These are phyloP conservation scores for Nannizziopsis barbatae DNA, from an alignment of 2,329 filamentous ascomycete genomes.

Conservation along the genomic window DNA sequence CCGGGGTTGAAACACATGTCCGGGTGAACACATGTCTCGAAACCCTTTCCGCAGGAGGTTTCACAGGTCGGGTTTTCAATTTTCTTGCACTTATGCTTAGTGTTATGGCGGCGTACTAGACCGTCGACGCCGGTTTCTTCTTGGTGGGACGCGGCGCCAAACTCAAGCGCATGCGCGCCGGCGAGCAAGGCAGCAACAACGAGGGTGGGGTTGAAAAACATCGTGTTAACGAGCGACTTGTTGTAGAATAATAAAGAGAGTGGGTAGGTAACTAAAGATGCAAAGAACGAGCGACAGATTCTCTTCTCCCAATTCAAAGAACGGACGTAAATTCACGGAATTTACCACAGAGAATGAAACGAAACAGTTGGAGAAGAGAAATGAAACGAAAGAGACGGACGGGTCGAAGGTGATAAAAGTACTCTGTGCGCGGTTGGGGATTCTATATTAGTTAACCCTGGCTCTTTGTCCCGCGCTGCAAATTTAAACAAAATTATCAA, in stretches of 20 bases:
- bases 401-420: too few species aligned
- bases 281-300: not conserved
- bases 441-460: too few species aligned
- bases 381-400: too few species aligned
- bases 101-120: not conserved
- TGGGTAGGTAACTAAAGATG: not conserved
- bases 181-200: slow-evolving; percentile 1
- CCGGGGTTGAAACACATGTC: slow-evolving; percentile 11
- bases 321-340: slow-evolving; percentile 11
- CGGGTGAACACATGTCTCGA: slow-evolving; percentile 5
- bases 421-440: too few species aligned
- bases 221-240: not conserved
- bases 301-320: slow-evolving; percentile 2
- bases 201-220: slow-evolving; percentile 7
- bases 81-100: not conserved
- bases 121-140: not conserved
- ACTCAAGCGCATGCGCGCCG: slow-evolving; percentile 2
- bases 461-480: too few species aligned
- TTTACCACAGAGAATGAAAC: not conserved
- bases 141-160: slow-evolving; percentile 7
- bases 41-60: slow-evolving; percentile 7
- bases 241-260: not conserved
- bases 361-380: not conserved
- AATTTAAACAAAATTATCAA: too few species aligned
- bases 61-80: slow-evolving; percentile 7